phyloP scores from a whole-genome alignment of 768 basidiomycete species.

The Leccinum sublutescens region DNA sequence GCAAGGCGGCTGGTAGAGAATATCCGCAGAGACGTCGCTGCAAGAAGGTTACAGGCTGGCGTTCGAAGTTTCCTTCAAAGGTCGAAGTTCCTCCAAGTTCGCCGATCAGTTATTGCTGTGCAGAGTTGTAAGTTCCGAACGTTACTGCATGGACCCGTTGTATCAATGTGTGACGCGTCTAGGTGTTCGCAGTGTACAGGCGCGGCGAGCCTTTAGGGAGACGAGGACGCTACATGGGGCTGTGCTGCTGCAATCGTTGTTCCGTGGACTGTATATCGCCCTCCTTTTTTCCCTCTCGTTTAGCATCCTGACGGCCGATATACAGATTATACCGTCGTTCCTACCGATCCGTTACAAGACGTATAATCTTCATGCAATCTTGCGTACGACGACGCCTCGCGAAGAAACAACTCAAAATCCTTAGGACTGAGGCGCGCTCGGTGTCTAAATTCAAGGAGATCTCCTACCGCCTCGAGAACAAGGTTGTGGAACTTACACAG shows the following conservation, averaged over 20 bases:
- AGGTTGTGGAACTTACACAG: constrained; percentile 98
- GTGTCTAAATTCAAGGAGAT: constrained; percentile 99
- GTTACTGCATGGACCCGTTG: background rate
- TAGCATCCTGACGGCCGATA: constrained; percentile 6
- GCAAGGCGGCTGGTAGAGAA: constrained; percentile 69
- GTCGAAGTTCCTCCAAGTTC: constrained; percentile 61
- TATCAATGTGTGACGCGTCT: constrained; percentile 7
- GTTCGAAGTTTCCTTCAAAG: constrained; percentile 74
- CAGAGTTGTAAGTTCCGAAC: constrained; percentile 73
- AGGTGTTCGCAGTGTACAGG: constrained; percentile 77
- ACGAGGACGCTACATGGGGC: constrained; percentile 61
- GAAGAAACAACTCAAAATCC: constrained; percentile 75
- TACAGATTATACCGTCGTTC: constrained; percentile 53
- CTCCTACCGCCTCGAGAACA: constrained; percentile 96
- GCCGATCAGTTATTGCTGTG: constrained; percentile 62
- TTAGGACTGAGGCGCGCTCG: constrained; percentile 91
- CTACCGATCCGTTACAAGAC: constrained; percentile 59
- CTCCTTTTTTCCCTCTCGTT: constrained; percentile 19
- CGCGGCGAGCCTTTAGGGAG: constrained; percentile 58
- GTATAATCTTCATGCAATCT: constrained; percentile 85
- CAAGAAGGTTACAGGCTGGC: constrained; percentile 71
- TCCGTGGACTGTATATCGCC: constrained; percentile 83
- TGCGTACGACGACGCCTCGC: constrained; percentile 89
- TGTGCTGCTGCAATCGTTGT: constrained; percentile 71
- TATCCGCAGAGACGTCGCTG: constrained; percentile 72